Base-by-base conservation (phyloP, 2,329 filamentous ascomycete species). In the Arthrobotrys musiformis region DNA sequence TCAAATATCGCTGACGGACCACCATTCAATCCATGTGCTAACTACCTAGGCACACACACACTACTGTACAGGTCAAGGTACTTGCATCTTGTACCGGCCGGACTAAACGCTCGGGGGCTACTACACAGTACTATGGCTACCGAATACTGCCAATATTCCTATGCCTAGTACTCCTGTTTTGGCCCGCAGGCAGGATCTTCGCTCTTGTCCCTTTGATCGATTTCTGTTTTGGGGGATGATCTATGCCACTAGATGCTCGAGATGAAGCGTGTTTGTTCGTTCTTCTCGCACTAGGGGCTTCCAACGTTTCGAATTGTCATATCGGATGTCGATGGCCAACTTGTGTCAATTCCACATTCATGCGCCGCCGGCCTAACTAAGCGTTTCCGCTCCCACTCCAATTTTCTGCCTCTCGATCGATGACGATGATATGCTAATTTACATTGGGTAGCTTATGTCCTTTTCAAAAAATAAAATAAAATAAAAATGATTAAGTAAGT, bases 271-370 rank as follows among this genome's bases (percentile, higher is more conserved):
- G 70, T 69, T 63, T 75, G 61, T 61, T 42, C 37, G 30, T 50
- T 30, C 52, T 66, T 19, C 70, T 61, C 40, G 60, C 70, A 17
- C 63, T 68, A 68, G 63, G 63, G 70, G 63, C 70, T 74, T 63
- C 33, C 46, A 69, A 64, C 58, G 72, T 76, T 76, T 76, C 72
- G 72, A 76, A 58, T 75, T 73, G 69, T 74, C 70, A 74, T 68
- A 67, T 73, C 42, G 50, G 56, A 48, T 61, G 48, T 48, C 42
- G 52, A 56, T 50, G 40, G 17, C 54, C 62, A 63, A 46, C 17
- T 56, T 48, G 15, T 58, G 35, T n/a, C n/a, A n/a, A n/a, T n/a
- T n/a, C n/a, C n/a, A n/a, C n/a, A n/a, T 40, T 26, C 54, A 37
- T 40, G 17, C 54, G 8, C 33, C 50, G 24, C 24, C 22, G n/a